Conservation (phyloP, 176 grass and related monocot species). For the Carex littledalei region DNA sequence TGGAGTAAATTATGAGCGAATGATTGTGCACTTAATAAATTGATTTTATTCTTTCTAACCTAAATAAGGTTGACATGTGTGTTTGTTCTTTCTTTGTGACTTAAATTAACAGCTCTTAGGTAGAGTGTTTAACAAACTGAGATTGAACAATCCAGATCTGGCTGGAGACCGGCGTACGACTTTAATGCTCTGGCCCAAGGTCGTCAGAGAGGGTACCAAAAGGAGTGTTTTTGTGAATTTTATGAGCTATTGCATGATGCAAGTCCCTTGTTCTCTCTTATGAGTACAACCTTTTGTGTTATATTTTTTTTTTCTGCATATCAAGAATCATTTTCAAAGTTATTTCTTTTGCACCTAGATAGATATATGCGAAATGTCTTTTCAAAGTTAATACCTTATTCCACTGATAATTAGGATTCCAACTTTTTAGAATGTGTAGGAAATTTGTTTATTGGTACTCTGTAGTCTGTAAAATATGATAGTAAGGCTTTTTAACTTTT, state of each 20-base stretch:
- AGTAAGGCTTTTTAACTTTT: neutral
- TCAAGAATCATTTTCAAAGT: neutral
- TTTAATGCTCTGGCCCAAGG: slow-evolving; percentile 52
- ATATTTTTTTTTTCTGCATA: neutral
- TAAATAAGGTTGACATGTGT: neutral
- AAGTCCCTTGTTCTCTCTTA: neutral
- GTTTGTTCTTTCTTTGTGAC: slow-evolving; percentile 15
- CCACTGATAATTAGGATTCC: too few species aligned
- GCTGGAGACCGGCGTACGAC: slow-evolving; percentile 49
- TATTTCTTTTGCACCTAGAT: neutral
- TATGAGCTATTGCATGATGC: slow-evolving; percentile 72
- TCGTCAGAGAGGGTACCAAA: slow-evolving; percentile 86
- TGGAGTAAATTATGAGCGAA: neutral
- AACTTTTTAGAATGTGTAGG: neutral
- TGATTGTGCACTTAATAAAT: neutral
- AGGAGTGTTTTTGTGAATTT: slow-evolving; percentile 94
- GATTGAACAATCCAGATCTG: slow-evolving; percentile 76
- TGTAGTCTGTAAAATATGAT: neutral
- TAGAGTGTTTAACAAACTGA: slow-evolving; percentile 68
- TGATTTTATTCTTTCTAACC: neutral
- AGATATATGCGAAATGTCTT: neutral
- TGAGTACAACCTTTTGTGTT: neutral
- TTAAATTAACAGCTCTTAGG: slow-evolving; percentile 49
- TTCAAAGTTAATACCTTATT: too few species aligned
- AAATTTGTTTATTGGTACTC: neutral